Evolutionary conservation across 2,329 filamentous ascomycete genomes (phyloP).

Genomic region (Neofusicoccum sp.): DNA sequence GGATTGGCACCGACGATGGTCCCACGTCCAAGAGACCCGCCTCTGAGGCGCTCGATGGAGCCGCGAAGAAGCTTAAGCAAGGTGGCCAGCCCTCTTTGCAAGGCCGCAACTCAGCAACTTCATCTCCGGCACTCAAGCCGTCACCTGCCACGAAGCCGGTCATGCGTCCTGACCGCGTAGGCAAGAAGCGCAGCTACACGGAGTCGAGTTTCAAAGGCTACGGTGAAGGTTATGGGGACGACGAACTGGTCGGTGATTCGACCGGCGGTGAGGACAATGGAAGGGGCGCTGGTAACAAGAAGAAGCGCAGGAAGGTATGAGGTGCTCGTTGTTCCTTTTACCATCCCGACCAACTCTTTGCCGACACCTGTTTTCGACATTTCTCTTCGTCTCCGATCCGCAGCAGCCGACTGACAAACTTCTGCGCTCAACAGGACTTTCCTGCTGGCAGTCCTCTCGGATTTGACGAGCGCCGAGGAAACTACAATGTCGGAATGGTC

Average conservation of each 20-base stretch:
- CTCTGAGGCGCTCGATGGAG: slow-evolving; percentile 20
- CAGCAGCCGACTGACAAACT: slow-evolving; percentile 5
- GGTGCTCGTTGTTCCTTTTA: slow-evolving; percentile 8
- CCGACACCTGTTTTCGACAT: background rate
- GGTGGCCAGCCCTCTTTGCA: slow-evolving; percentile 21
- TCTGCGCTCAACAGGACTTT: slow-evolving; percentile 17
- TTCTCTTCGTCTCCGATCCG: background rate
- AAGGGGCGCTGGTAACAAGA: slow-evolving; percentile 25
- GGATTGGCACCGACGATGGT: slow-evolving; percentile 46
- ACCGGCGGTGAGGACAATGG: slow-evolving; percentile 68
- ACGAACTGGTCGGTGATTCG: slow-evolving; percentile 62
- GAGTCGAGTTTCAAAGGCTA: slow-evolving; percentile 75
- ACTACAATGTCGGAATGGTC: slow-evolving; percentile 18
- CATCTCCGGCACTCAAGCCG: slow-evolving; percentile 41
- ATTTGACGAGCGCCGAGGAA: slow-evolving; percentile 18
- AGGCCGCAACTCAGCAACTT: slow-evolving; percentile 34
- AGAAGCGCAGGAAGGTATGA: slow-evolving; percentile 34
- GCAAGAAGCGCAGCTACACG: slow-evolving; percentile 74
- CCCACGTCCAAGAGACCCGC: slow-evolving; percentile 29
- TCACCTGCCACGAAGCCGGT: slow-evolving; percentile 22
- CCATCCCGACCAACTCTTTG: background rate
- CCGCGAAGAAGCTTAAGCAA: slow-evolving; percentile 26
- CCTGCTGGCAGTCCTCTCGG: slow-evolving; percentile 19
- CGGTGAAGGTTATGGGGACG: slow-evolving; percentile 67
- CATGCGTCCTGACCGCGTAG: slow-evolving; percentile 60